Base-by-base conservation (phyloP, 257 asterid genomes). In the Henckelia pumila region DNA sequence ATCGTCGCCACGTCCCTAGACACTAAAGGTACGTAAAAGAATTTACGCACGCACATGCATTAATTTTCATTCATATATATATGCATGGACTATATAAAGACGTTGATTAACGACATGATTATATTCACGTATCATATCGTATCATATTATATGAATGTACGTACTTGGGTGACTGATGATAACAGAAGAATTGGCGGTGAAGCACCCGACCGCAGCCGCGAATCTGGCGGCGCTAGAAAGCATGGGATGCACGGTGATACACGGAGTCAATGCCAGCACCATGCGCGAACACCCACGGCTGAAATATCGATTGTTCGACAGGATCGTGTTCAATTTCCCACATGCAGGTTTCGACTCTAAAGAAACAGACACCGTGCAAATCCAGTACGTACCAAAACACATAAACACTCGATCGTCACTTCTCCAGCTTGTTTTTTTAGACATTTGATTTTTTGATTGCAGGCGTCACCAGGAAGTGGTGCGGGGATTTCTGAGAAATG, bases 1-100 rank as follows among this genome's bases (percentile, higher is more conserved):
- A 60, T 65, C 50, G 9, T 59, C 0, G 77, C 77, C 28, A 73
- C 77, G 7, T 73, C 73, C 20, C 66, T 59, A 1, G 72, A 73
- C n/a, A 59, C 69, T 0, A 24, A 66, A 73, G 77, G 73, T 66
- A 5, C n/a, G n/a, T n/a, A 44, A 16, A 44, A 14, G n/a, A n/a
- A n/a, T n/a, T n/a, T 3, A 40, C 1, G 5, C 47, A 40, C n/a
- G 3, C 16, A 13, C n/a, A 13, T 13, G 50, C n/a, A 30, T 29
- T 6, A 30, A n/a, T n/a, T 28, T 28, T 30, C 9, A 30, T 30
- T 30, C 7, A 6, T 30, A 1, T 4, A 13, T 40, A 40, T 40
- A 40, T 11, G 6, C 50, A 40, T 13, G n/a, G 0, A 40, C 4
- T 26, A n/a, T n/a, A n/a, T n/a, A n/a, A n/a, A n/a, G n/a, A n/a